These are phyloP conservation scores for Aspergillus affinis DNA, from an alignment of 495 filamentous ascomycete genomes.

Conservation along the genomic window DNA sequence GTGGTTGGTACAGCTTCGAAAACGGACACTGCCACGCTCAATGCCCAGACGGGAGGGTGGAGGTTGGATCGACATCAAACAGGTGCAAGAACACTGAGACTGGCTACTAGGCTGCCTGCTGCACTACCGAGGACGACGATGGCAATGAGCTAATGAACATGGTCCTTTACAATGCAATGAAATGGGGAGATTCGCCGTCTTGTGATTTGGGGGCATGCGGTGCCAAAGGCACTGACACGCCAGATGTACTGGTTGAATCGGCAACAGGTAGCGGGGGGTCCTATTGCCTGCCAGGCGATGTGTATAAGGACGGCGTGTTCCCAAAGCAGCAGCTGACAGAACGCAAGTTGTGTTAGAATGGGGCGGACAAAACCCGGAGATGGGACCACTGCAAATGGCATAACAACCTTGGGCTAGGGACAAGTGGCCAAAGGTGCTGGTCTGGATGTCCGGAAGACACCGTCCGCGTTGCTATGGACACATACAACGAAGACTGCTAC, in stretches of 20 bases:
- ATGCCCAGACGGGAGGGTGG: not conserved
- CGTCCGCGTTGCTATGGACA: slow-evolving; percentile 1
- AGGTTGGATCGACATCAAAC: not conserved
- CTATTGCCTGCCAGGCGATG: not conserved
- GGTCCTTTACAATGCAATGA: not conserved
- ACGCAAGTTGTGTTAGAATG: not conserved
- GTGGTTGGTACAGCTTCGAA: slow-evolving; percentile 3
- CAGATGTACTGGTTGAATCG: not conserved
- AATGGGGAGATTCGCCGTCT: not conserved
- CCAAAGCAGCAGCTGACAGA: not conserved
- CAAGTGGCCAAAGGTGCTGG: not conserved
- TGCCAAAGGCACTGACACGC: not conserved
- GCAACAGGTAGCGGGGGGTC: not conserved
- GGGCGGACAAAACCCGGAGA: not conserved
- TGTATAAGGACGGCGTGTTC: not conserved
- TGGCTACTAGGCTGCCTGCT: slow-evolving; percentile 5
- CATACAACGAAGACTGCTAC: not conserved
- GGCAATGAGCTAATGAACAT: not conserved
- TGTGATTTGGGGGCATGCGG: not conserved
- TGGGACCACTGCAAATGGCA: slow-evolving; percentile 3
- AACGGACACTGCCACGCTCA: not conserved
- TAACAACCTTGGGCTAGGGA: not conserved
- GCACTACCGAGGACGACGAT: not conserved
- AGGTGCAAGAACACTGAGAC: not conserved
- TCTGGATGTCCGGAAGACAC: not conserved